Conservation (phyloP, 129 eudicot genomes). For the Flaveria ramosissima region DNA sequence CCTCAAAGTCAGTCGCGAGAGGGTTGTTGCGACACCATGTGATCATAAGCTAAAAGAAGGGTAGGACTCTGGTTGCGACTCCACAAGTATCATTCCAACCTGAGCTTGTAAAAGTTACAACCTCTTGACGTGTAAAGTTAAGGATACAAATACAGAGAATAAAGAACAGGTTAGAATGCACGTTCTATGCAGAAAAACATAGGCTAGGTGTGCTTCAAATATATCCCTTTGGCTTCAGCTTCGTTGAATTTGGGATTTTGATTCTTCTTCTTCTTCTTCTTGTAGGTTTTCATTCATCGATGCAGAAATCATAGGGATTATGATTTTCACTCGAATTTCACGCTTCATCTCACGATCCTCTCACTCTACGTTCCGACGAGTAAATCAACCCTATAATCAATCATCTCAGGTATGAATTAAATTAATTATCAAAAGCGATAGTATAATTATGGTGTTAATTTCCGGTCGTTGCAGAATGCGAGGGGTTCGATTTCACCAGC, state of each 20-base stretch:
- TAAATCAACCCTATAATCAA: slow-evolving; percentile 6
- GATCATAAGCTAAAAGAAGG: too few species aligned
- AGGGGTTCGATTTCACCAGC: slow-evolving; percentile 28
- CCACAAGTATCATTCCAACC: too few species aligned
- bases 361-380: slow-evolving; percentile 40
- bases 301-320: slow-evolving; percentile 26
- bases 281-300: slow-evolving; percentile 32
- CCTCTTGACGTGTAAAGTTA: too few species aligned
- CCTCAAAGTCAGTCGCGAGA: too few species aligned
- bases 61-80: too few species aligned
- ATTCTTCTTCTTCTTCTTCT: not conserved
- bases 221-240: too few species aligned
- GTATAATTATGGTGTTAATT: not conserved
- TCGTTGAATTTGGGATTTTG: slow-evolving; percentile 9
- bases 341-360: slow-evolving; percentile 47
- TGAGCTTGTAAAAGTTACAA: too few species aligned
- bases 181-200: too few species aligned
- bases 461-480: slow-evolving; percentile 41
- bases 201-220: too few species aligned
- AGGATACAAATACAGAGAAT: too few species aligned
- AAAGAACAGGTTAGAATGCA: too few species aligned
- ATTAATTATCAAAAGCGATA: not conserved
- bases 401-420: not conserved
- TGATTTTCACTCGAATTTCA: slow-evolving; percentile 52
- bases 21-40: too few species aligned